These are phyloP conservation scores for Camellia oleifera DNA, from an alignment of 179 eudicot genomes.

Conservation along the genomic window DNA sequence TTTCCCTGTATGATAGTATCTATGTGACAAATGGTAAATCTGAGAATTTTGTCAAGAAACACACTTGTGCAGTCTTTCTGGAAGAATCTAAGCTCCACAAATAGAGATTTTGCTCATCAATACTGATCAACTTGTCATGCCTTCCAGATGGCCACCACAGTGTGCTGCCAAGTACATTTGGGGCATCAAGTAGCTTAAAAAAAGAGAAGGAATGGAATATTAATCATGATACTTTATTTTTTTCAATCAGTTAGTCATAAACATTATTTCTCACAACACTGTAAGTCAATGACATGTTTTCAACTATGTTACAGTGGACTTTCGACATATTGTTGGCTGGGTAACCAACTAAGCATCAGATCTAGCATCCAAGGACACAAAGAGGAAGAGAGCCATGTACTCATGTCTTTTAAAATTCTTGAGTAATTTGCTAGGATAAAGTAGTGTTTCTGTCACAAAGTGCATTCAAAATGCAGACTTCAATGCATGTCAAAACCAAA, in stretches of 20 bases:
- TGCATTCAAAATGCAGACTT: neutral
- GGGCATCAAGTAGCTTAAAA: neutral
- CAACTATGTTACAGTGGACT: neutral
- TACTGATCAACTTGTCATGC: slow-evolving; percentile 79
- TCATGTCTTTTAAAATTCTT: neutral
- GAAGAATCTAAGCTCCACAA: slow-evolving; percentile 95
- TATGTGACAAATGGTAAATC: neutral
- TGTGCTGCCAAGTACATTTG: slow-evolving; percentile 46
- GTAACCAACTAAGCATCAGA: neutral
- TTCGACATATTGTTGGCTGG: neutral
- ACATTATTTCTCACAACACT: neutral
- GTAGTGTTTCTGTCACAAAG: neutral
- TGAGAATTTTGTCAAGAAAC: neutral
- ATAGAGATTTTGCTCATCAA: slow-evolving; percentile 88
- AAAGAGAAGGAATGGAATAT: neutral
- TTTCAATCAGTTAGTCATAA: neutral
- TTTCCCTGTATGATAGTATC: neutral
- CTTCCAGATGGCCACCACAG: slow-evolving; percentile 99
- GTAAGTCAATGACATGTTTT: neutral
- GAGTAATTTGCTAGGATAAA: neutral
- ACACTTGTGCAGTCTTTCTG: slow-evolving; percentile 88
- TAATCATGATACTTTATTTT: neutral
- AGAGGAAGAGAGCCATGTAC: neutral
- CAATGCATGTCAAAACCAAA: slow-evolving; percentile 10
- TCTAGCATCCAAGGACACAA: neutral